A percentile compares a stretch with the other conserved stretches of the same genome.
Conservation (phyloP, 495 filamentous ascomycete genomes). For the Annulohypoxylon moriforme region DNA sequence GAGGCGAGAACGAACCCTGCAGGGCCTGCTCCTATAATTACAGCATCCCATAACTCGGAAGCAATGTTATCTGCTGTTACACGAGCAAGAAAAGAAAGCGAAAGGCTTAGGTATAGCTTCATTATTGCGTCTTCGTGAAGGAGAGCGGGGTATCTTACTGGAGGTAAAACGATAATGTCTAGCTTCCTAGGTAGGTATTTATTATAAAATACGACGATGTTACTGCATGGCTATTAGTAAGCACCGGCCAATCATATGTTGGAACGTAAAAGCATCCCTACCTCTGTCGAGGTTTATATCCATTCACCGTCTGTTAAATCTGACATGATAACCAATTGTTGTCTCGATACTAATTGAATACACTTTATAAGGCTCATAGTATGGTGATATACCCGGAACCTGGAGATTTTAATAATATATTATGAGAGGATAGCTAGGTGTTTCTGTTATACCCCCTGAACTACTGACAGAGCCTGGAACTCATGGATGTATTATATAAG, state of each 20-base stretch:
- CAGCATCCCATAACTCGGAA: conserved; percentile 23
- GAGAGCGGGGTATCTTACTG: conserved; percentile 1
- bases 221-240: conserved; percentile 1
- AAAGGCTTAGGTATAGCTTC: background rate
- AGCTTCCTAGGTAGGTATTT: background rate
- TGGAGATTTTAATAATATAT: no score
- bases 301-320: no score
- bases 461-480: no score
- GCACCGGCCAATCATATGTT: conserved; percentile 1
- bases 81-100: background rate
- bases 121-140: background rate
- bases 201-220: background rate
- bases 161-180: background rate
- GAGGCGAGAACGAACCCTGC: conserved; percentile 61
- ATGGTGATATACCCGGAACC: no score
- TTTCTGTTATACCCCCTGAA: no score
- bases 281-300: no score
- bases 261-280: background rate
- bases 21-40: conserved; percentile 55
- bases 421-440: no score
- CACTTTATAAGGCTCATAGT: no score
- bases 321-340: no score
- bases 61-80: background rate
- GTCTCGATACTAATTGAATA: no score
- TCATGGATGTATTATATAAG: no score